Conservation (phyloP, 139 green algal genomes). For the Closterium sp. region DNA sequence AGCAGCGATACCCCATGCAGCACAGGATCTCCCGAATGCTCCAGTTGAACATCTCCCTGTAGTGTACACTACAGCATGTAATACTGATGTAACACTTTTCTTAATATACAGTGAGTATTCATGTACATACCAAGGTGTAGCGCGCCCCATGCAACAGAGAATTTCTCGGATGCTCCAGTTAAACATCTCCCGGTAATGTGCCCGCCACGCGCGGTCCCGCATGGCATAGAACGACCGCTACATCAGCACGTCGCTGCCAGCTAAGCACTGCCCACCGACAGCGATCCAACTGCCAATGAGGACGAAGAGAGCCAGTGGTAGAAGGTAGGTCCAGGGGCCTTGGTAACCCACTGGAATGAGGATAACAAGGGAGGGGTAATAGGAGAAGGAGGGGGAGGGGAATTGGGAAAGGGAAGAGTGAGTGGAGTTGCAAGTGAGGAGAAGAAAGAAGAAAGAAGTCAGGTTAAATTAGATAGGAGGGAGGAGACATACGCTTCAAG, state of each 20-base stretch:
- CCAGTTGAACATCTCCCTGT: constrained; percentile 39
- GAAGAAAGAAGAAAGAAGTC: too few species aligned
- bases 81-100: too few species aligned
- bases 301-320: neutral
- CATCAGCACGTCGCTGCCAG: constrained; percentile 29
- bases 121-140: constrained; percentile 23
- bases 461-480: too few species aligned
- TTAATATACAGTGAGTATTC: too few species aligned
- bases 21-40: constrained; percentile 42
- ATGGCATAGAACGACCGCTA: constrained; percentile 42
- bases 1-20: too few species aligned
- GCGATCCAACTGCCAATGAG: neutral
- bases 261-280: constrained; percentile 5
- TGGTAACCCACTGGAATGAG: neutral
- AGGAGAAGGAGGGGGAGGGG: too few species aligned
- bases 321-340: neutral
- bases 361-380: too few species aligned
- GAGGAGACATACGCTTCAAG: neutral
- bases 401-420: too few species aligned
- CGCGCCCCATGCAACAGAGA: constrained; percentile 35
- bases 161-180: constrained; percentile 36
- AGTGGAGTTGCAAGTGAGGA: too few species aligned
- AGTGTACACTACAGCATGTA: too few species aligned
- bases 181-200: constrained; percentile 45
- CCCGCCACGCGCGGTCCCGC: constrained; percentile 28